A percentile compares a stretch with the other conserved stretches of the same genome.
Evolutionary conservation across 139 green algal species (phyloP).

Genomic region (Chlamydomonas applanata): DNA sequence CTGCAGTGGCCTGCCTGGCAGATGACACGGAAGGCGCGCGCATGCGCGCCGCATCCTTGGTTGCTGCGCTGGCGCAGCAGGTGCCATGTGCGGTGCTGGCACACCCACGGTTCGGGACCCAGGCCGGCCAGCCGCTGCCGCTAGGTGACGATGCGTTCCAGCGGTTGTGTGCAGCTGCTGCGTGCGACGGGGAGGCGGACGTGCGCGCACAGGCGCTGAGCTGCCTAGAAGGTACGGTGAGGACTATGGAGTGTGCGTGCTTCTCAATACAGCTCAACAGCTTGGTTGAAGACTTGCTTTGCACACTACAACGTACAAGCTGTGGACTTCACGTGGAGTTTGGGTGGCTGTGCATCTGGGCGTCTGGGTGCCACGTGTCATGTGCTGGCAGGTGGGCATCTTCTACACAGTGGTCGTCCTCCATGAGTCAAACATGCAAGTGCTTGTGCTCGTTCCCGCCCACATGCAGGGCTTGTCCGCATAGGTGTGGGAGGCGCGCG

Average conservation of each 20-base stretch:
- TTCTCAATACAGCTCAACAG: too few relatives aligned
- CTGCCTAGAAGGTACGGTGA: conserved; percentile 1
- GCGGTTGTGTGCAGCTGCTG: not conserved
- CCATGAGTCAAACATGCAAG: too few relatives aligned
- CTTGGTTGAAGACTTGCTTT: too few relatives aligned
- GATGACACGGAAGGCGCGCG: conserved; percentile 3
- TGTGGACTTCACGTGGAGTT: too few relatives aligned
- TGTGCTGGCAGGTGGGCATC: too few relatives aligned
- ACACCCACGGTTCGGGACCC: not conserved
- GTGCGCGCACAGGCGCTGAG: not conserved
- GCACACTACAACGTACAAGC: too few relatives aligned
- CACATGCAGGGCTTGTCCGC: not conserved
- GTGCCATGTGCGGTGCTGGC: not conserved
- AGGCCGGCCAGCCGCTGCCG: not conserved
- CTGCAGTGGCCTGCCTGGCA: not conserved
- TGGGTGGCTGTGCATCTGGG: too few relatives aligned
- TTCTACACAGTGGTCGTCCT: too few relatives aligned
- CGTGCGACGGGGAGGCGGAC: not conserved
- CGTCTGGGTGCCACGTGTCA: too few relatives aligned
- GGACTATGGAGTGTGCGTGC: too few relatives aligned
- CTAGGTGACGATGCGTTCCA: not conserved
- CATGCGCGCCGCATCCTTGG: not conserved
- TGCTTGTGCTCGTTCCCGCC: too few relatives aligned
- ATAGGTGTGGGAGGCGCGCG: not conserved
- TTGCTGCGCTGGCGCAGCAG: not conserved